Evolutionary conservation across 1,284 basidiomycete genomes (phyloP), one percentile per base, ranked within the genome.

Genomic region (Tausonia pullulans): DNA sequence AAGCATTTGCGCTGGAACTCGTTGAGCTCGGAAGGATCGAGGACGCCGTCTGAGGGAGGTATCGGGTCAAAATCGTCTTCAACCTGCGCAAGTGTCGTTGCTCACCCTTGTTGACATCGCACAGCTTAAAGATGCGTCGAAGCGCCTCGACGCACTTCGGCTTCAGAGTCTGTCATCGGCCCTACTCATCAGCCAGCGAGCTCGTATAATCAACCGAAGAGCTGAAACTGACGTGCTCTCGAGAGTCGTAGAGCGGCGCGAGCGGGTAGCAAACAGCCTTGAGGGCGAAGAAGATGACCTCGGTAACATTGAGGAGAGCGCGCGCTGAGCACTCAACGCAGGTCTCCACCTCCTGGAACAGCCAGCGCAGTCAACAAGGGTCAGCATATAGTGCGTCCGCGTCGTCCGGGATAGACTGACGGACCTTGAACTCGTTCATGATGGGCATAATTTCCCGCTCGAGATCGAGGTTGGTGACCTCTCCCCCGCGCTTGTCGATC

Each of bases 261-360:
- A 94, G 96, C 1, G 96, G 95, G 75, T 98, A 92, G 14, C 98
- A 80, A 41, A 98, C 96, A 5, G 96, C 96, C 74, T 97, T 98
- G 77, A 97, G 95, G 0, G 96, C 95, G 76, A 97, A 98, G 77
- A 96, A 98, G 79, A 98, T 96, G n/a, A 97, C 91, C 76, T 97
- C 95, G 45, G 92, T 94, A 60, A 98, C 88, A 77, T 98, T 98
- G 67, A 94, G 76, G 39, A 89, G 87, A 60, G 88, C 79, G 71
- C 88, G 86, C 0, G 94, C 93, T 9, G 91, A 95, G 74, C 93
- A 96, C 78, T 98, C 95, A 46, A 98, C 90, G 72, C 94, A 98
- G 41, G 95, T 98, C 76, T 98, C 94, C 61, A 98, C 92, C 83
- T 95, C 91, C 90, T 94, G 69, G 13, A 52, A 49, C 50, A 57